These are phyloP conservation scores for Naganishia randhawae DNA, from an alignment of 768 basidiomycete species.

Conservation along the genomic window DNA sequence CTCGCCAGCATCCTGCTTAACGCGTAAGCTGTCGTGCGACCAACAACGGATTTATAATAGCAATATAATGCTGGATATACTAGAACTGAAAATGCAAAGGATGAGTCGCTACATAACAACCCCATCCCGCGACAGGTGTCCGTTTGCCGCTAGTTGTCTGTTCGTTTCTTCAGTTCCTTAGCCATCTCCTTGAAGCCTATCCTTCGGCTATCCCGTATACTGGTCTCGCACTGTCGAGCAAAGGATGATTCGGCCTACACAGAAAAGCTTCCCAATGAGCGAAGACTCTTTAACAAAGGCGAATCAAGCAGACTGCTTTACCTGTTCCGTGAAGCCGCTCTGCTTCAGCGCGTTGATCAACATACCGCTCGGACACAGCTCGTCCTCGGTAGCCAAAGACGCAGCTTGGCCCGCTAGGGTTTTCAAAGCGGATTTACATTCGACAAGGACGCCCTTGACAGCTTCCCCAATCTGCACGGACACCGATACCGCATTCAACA, in stretches of 20 bases:
- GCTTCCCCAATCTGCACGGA: conserved; percentile 9
- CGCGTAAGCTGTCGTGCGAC: background rate
- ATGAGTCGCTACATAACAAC: no score
- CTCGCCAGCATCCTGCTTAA: no score
- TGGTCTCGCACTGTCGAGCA: conserved; percentile 21
- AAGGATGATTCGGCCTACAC: background rate
- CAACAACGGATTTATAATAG: background rate
- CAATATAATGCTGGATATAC: background rate
- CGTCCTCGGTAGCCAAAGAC: conserved; percentile 3
- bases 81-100: background rate
- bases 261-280: background rate
- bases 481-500: background rate
- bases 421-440: conserved; percentile 7
- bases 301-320: background rate
- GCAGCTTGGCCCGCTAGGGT: conserved; percentile 6
- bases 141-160: conserved; percentile 2
- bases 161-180: conserved; percentile 19
- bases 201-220: conserved; percentile 25
- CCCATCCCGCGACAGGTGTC: background rate
- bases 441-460: conserved; percentile 10
- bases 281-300: background rate
- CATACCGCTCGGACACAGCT: background rate
- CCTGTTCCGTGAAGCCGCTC: conserved; percentile 1
- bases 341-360: conserved; percentile 12
- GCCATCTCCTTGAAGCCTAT: conserved; percentile 26